phyloP scores from a whole-genome alignment of 2,329 filamentous ascomycete genomes.

The Cryphonectria radicalis region DNA sequence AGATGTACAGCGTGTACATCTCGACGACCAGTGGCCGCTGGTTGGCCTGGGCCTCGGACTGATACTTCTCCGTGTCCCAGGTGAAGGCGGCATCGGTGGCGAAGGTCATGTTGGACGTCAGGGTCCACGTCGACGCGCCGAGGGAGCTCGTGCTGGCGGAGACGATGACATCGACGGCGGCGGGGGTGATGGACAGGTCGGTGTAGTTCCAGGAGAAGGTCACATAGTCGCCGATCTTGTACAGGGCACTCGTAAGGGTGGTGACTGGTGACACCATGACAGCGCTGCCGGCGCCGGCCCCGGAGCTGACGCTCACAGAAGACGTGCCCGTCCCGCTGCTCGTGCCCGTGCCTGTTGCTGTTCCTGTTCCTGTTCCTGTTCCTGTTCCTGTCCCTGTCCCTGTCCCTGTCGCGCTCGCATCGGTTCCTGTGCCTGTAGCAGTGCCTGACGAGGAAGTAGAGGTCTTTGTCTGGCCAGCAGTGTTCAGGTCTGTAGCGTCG shows the following conservation, averaged over 20 bases:
- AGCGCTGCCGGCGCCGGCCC: conserved; percentile 55
- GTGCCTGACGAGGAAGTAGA: conserved; percentile 36
- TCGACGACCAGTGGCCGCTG: conserved; percentile 53
- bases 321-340: conserved; percentile 28
- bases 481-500: conserved; percentile 48
- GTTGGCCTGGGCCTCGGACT: conserved; percentile 48
- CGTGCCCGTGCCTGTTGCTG: conserved; percentile 33
- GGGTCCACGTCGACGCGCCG: conserved; percentile 53
- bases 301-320: conserved; percentile 46
- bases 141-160: conserved; percentile 56
- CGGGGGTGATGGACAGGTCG: conserved; percentile 59
- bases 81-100: conserved; percentile 54
- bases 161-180: conserved; percentile 63
- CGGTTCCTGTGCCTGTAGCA: conserved; percentile 35
- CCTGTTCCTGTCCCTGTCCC: conserved; percentile 31
- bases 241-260: conserved; percentile 52
- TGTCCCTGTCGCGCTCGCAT: conserved; percentile 31
- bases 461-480: conserved; percentile 36
- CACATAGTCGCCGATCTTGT: conserved; percentile 63
- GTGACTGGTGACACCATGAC: conserved; percentile 57
- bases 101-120: conserved; percentile 67
- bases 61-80: conserved; percentile 61
- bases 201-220: conserved; percentile 72
- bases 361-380: conserved; percentile 28
- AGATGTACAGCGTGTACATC: conserved; percentile 65